phyloP scores from a whole-genome alignment of 768 basidiomycete genomes.

The Piloderma croceum region DNA sequence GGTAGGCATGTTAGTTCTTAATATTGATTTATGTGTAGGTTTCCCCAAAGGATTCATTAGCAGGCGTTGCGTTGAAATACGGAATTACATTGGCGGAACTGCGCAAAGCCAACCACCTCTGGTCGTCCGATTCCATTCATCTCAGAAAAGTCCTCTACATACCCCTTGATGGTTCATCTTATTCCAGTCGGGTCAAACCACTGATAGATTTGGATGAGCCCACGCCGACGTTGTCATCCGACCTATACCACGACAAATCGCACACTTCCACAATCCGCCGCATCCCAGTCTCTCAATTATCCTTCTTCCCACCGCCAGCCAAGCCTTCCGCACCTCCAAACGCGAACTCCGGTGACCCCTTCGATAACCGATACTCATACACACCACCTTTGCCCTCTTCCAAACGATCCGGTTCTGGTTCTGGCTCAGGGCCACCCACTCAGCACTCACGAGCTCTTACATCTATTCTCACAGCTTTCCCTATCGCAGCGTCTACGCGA shows the following conservation, averaged over 20 bases:
- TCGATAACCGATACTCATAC: conserved; percentile 8
- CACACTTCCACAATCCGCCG: conserved; percentile 33
- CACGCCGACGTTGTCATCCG: conserved; percentile 4
- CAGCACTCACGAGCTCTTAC: conserved; percentile 29
- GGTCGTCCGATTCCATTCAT: conserved; percentile 90
- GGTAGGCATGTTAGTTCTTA: background rate
- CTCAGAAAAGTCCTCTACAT: conserved; percentile 79
- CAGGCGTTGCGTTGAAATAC: conserved; percentile 85
- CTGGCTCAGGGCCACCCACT: conserved; percentile 12
- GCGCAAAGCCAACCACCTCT: conserved; percentile 85
- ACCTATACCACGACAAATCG: conserved; percentile 5
- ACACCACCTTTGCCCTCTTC: conserved; percentile 8
- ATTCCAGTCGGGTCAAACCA: conserved; percentile 11
- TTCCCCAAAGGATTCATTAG: conserved; percentile 67
- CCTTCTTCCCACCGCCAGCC: conserved; percentile 47
- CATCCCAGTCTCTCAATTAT: conserved; percentile 45
- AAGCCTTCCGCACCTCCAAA: conserved; percentile 12
- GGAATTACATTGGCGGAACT: conserved; percentile 80
- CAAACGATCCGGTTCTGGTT: conserved; percentile 13
- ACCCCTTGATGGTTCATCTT: conserved; percentile 49
- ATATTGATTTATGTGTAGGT: conserved; percentile 41
- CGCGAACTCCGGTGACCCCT: conserved; percentile 1
- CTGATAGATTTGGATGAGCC: conserved; percentile 13
- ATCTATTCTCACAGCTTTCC: conserved; percentile 41
- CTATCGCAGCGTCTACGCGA: conserved; percentile 47